Conservation (phyloP, 352 stramenopile species). For the Phytopythium chamaehyphon region DNA sequence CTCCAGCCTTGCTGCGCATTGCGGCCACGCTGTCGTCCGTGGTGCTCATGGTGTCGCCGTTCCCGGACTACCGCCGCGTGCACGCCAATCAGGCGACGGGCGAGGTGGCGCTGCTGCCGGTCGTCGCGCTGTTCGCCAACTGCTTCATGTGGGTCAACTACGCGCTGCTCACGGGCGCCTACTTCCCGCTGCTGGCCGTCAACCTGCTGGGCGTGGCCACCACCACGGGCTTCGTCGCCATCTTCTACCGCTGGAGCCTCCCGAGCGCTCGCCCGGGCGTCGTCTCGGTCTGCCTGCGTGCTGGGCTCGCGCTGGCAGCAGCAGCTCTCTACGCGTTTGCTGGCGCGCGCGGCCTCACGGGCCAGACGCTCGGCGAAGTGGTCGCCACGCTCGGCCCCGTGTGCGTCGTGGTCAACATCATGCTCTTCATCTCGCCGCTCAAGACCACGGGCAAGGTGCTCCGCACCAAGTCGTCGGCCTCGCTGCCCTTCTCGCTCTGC, state of each 20-base stretch:
- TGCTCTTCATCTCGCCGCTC: conserved; percentile 23
- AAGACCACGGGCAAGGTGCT: conserved; percentile 22
- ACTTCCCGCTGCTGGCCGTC: conserved; percentile 29
- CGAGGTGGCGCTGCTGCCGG: conserved; percentile 17
- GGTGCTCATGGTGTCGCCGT: conserved; percentile 21
- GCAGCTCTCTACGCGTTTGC: conserved; percentile 16
- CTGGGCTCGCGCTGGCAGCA: conserved; percentile 7
- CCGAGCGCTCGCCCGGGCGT: conserved; percentile 6
- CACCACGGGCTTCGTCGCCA: conserved; percentile 20
- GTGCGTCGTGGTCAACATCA: conserved; percentile 19
- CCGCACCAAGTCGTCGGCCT: conserved; percentile 19
- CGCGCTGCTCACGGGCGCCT: conserved; percentile 20
- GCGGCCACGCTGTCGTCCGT: conserved; percentile 20
- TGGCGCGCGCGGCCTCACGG: conserved; percentile 14
- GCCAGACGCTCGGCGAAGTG: conserved; percentile 12
- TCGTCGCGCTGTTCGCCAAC: conserved; percentile 30
- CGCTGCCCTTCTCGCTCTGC: conserved; percentile 24
- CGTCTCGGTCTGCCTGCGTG: conserved; percentile 10
- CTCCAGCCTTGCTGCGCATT: conserved; percentile 13
- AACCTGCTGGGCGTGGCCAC: conserved; percentile 21
- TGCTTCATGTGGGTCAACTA: conserved; percentile 27
- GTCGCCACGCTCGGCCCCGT: conserved; percentile 17
- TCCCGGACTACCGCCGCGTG: conserved; percentile 19
- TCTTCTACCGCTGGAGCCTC: conserved; percentile 24
- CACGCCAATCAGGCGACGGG: conserved; percentile 11